These are phyloP conservation scores for Garcia nutans DNA, from an alignment of 345 rosid species.

Conservation along the genomic window DNA sequence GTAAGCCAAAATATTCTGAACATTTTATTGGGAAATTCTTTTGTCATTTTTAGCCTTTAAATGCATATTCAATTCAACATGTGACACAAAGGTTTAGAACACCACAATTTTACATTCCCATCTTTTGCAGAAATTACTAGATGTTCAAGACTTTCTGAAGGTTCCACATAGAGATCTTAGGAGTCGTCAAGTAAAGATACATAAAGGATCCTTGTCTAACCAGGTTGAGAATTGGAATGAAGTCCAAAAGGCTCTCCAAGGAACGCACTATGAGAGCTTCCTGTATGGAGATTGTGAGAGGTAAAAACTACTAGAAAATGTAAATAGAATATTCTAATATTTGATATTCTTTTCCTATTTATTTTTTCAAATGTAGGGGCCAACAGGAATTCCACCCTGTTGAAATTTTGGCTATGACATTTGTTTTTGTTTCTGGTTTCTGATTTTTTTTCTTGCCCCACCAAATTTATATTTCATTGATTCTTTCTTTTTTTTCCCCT, in stretches of 20 bases:
- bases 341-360: conserved; percentile 9
- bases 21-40: neutral
- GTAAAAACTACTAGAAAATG: conserved; percentile 32
- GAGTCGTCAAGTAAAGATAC: conserved; percentile 96
- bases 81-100: neutral
- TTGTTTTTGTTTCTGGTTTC: conserved; percentile 6
- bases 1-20: conserved; percentile 43
- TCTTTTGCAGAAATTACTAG: conserved; percentile 59
- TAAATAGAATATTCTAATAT: conserved; percentile 22
- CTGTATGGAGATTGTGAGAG: conserved; percentile 52
- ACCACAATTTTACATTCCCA: neutral
- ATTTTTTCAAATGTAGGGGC: conserved; percentile 32
- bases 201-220: conserved; percentile 65
- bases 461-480: conserved; percentile 42
- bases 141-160: conserved; percentile 78
- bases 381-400: conserved; percentile 33
- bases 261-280: conserved; percentile 60
- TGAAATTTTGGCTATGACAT: conserved; percentile 40
- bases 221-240: conserved; percentile 81
- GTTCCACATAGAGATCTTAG: conserved; percentile 64
- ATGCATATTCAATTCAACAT: neutral
- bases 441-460: neutral
- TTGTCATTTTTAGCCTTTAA: neutral
- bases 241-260: conserved; percentile 58
- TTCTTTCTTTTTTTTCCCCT: conserved; percentile 34